These are phyloP conservation scores for Acmispon strigosus DNA, from an alignment of 306 rosid species.

Conservation along the genomic window DNA sequence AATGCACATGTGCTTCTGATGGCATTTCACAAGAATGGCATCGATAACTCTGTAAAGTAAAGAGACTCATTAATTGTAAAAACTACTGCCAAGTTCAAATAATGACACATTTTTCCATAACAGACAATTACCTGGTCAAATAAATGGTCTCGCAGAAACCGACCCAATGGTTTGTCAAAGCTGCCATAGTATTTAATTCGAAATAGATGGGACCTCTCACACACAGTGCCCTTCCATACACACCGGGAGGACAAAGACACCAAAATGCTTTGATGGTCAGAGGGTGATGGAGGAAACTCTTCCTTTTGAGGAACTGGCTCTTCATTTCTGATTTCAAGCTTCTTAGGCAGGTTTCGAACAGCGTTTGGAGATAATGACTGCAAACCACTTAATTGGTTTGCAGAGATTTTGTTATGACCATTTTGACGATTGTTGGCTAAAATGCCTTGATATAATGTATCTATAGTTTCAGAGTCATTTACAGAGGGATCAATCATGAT, in stretches of 20 bases:
- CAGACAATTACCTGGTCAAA: constrained; percentile 75
- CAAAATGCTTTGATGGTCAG: constrained; percentile 94
- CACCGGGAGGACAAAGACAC: constrained; percentile 95
- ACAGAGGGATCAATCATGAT: constrained; percentile 30
- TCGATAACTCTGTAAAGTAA: constrained; percentile 57
- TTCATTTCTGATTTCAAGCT: constrained; percentile 30
- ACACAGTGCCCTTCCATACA: constrained; percentile 94
- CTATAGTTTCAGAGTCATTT: constrained; percentile 26
- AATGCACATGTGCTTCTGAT: constrained; percentile 93
- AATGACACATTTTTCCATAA: background rate
- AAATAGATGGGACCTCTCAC: constrained; percentile 92
- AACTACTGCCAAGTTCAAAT: constrained; percentile 8
- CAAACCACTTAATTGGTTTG: constrained; percentile 27
- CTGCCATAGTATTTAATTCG: constrained; percentile 96
- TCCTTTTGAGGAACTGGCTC: constrained; percentile 42
- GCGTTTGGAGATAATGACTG: constrained; percentile 33
- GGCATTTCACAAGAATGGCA: constrained; percentile 90
- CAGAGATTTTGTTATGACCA: constrained; percentile 27
- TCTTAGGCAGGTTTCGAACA: constrained; percentile 34
- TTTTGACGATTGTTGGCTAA: constrained; percentile 25
- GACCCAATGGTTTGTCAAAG: constrained; percentile 89
- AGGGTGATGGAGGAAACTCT: constrained; percentile 83
- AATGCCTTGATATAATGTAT: constrained; percentile 30
- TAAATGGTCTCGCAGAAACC: constrained; percentile 83
- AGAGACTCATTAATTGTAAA: constrained; percentile 12